These are phyloP conservation scores for Marsdenia floribunda DNA, from an alignment of 257 asterid species.

Conservation along the genomic window DNA sequence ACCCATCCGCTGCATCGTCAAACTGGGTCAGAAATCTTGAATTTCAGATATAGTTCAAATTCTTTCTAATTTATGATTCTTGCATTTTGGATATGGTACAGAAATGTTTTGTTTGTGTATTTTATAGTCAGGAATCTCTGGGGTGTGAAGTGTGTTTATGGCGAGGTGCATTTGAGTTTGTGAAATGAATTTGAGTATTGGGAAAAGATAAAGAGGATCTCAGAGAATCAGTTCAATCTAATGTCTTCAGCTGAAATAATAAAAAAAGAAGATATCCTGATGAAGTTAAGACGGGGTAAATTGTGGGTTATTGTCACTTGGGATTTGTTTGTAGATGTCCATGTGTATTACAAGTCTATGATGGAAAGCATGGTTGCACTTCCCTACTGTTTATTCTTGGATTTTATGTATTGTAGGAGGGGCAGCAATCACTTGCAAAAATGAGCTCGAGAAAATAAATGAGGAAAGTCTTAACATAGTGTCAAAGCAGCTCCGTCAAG, in stretches of 20 bases:
- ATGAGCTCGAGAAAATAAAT: constrained; percentile 72
- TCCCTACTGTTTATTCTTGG: neutral
- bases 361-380: neutral
- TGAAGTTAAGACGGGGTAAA: neutral
- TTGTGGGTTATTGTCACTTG: neutral
- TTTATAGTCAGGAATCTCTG: neutral
- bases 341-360: no score
- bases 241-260: neutral
- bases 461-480: constrained; percentile 57
- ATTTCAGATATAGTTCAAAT: neutral
- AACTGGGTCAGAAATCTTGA: constrained; percentile 53
- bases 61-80: neutral
- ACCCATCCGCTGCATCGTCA: constrained; percentile 72
- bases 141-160: neutral
- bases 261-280: neutral
- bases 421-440: constrained; percentile 82
- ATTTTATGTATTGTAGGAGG: constrained; percentile 53
- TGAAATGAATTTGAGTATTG: neutral
- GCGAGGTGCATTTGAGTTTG: neutral
- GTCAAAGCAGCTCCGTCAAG: constrained; percentile 69
- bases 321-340: neutral
- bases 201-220: neutral
- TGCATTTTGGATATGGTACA: neutral
- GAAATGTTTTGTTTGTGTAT: constrained; percentile 2
- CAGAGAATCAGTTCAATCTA: neutral